These are phyloP conservation scores for Neofusicoccum laricinum DNA, from an alignment of 2,329 filamentous ascomycete genomes.

Conservation along the genomic window DNA sequence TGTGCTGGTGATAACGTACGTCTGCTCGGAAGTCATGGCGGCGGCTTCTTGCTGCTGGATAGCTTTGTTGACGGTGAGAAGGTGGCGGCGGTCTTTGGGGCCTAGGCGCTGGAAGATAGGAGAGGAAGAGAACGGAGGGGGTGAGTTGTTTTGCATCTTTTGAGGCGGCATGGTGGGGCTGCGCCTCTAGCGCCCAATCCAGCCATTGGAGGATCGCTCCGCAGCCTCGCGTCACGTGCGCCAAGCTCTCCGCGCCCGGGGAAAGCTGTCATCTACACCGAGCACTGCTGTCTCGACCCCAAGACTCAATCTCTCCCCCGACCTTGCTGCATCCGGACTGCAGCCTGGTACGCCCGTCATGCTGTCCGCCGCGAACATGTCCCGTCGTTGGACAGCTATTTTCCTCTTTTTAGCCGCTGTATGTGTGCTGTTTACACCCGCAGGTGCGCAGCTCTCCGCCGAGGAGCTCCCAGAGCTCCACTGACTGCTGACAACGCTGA, in stretches of 20 bases:
- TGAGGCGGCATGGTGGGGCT: constrained; percentile 15
- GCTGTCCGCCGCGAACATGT: constrained; percentile 32
- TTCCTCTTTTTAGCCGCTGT: constrained; percentile 33
- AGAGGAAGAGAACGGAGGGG: constrained; percentile 27
- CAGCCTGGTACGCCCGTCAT: constrained; percentile 11
- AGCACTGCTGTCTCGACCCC: neutral
- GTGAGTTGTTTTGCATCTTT: constrained; percentile 19
- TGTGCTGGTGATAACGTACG: constrained; percentile 56
- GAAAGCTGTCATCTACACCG: constrained; percentile 16
- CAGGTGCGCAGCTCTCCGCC: constrained; percentile 27
- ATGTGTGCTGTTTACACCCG: constrained; percentile 34
- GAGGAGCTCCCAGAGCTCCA: constrained; percentile 8
- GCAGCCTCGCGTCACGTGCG: constrained; percentile 4
- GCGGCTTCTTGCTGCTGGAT: constrained; percentile 24
- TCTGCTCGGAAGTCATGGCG: constrained; percentile 75
- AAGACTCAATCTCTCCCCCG: neutral
- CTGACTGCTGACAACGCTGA: neutral
- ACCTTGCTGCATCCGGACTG: constrained; percentile 13
- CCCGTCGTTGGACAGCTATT: constrained; percentile 61
- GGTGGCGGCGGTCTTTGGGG: constrained; percentile 45
- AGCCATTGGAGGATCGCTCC: constrained; percentile 14
- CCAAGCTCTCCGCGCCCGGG: constrained; percentile 15
- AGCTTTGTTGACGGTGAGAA: constrained; percentile 31
- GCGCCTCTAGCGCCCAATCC: constrained; percentile 1
- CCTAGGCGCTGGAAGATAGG: constrained; percentile 47